These are phyloP conservation scores for Arthrobotrys megalospora DNA, from an alignment of 2,329 filamentous ascomycete species.

Conservation along the genomic window DNA sequence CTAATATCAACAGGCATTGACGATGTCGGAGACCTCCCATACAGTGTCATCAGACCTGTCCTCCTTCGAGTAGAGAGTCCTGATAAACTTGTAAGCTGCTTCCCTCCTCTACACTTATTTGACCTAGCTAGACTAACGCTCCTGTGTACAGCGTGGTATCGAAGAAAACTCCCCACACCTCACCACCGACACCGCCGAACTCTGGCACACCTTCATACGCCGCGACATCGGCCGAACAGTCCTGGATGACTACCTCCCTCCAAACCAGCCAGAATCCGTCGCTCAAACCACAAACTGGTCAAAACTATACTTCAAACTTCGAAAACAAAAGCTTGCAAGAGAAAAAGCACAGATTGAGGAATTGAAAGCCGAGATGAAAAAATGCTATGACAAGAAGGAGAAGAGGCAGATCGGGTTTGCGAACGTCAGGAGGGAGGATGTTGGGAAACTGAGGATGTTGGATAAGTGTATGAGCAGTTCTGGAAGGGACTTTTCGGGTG, in stretches of 20 bases:
- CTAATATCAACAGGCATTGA: slow-evolving; percentile 71
- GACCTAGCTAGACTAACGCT: background rate
- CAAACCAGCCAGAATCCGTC: slow-evolving; percentile 75
- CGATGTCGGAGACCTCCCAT: slow-evolving; percentile 81
- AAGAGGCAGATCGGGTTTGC: slow-evolving; percentile 40
- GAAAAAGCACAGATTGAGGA: slow-evolving; percentile 37
- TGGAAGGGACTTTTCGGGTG: background rate
- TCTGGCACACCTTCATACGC: slow-evolving; percentile 85
- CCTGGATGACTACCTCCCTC: slow-evolving; percentile 72
- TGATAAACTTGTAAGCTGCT: slow-evolving; percentile 76
- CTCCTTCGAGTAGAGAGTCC: slow-evolving; percentile 81
- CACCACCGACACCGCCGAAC: slow-evolving; percentile 76
- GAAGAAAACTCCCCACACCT: slow-evolving; percentile 85
- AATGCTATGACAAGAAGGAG: slow-evolving; percentile 34
- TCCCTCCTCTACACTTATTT: background rate
- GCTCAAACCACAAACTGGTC: slow-evolving; percentile 74
- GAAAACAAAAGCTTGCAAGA: slow-evolving; percentile 62
- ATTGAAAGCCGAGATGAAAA: slow-evolving; percentile 42
- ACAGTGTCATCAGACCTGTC: slow-evolving; percentile 77
- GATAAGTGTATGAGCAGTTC: slow-evolving; percentile 9
- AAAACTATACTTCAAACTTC: slow-evolving; percentile 77
- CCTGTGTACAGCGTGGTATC: slow-evolving; percentile 70
- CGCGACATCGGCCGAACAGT: slow-evolving; percentile 80
- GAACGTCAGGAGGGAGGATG: slow-evolving; percentile 24
- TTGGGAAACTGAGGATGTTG: slow-evolving; percentile 18